Base-by-base conservation (phyloP, 176 grass and related monocot genomes). In the Aegilops bicornis region DNA sequence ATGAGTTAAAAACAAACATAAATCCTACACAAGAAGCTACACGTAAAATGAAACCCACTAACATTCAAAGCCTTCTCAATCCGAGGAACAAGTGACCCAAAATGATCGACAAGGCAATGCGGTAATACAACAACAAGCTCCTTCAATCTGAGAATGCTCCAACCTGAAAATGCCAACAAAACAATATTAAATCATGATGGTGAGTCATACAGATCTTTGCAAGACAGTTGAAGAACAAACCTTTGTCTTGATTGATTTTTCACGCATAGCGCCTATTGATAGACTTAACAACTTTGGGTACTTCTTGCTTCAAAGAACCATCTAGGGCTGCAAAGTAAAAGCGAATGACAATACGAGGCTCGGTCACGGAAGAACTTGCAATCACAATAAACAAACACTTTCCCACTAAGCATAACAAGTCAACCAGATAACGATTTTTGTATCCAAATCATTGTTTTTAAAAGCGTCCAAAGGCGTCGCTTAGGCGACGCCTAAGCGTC, bases 1-100 rank as follows among this genome's bases (percentile, higher is more conserved):
- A 56, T 1, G 69, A 6, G 62, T 83, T 79, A 70, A 84, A 84
- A 42, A 45, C 40, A n/a, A 48, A 43, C 10, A 84, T 13, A 40
- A 56, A 27, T 63, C 5, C 66, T 59, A 27, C 50, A 73, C 19
- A 77, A 48, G 3, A 71, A 39, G 32, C 7, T 56, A 69, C 73
- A 66, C 23, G 54, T 10, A 45, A 76, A 60, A 48, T 73, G 69
- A 20, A 83, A 73, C 35, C 62, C 70, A 87, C 92, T 96, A 83
- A 99, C 97, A 91, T 91, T 96, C 87, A 99, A 93, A 87, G 97
- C 94, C 90, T 94, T 99, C 87, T 99, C 97, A 83, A 99, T 99
- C 60, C 97, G 94, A 87, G 97, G 90, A 86, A 99, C 92, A 90
- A 99, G 90, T 45, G 90, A 96, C 1, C 97, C 92, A 85, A 99